Percentiles rank a stretch among this genome's conserved stretches.
These are phyloP conservation scores for Aspergillus alliaceus DNA, from an alignment of 2,329 filamentous ascomycete species.

Conservation along the genomic window DNA sequence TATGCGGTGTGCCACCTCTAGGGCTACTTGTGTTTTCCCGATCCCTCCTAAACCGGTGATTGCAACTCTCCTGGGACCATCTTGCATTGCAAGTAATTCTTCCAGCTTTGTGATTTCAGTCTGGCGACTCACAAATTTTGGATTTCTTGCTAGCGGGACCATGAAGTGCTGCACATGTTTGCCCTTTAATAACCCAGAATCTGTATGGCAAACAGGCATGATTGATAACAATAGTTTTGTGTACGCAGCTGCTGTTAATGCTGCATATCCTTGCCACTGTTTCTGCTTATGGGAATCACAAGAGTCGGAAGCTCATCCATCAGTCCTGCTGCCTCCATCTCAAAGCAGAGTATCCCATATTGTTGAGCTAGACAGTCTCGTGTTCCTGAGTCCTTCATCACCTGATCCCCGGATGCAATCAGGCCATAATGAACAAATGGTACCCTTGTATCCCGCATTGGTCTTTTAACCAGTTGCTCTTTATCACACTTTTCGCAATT, in stretches of 20 bases:
- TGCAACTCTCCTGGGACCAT: not conserved
- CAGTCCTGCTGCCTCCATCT: too few relatives aligned
- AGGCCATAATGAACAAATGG: too few relatives aligned
- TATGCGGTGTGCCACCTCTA: slow-evolving; percentile 24
- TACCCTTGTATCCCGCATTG: not conserved
- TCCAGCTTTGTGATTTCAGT: not conserved
- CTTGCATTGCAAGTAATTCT: not conserved
- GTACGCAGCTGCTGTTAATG: slow-evolving; percentile 14
- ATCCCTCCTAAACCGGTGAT: slow-evolving; percentile 12
- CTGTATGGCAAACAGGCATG: not conserved
- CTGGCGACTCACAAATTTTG: too few relatives aligned
- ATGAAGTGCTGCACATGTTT: slow-evolving; percentile 6
- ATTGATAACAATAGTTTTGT: slow-evolving; percentile 3
- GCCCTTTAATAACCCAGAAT: not conserved
- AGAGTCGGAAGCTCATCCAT: too few relatives aligned
- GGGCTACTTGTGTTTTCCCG: slow-evolving; percentile 13
- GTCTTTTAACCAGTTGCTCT: not conserved
- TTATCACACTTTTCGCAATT: slow-evolving; percentile 5
- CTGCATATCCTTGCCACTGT: too few relatives aligned
- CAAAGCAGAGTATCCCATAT: too few relatives aligned
- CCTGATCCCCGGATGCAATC: too few relatives aligned
- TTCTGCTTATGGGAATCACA: too few relatives aligned
- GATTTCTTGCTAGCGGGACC: slow-evolving; percentile 17
- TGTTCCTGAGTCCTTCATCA: not conserved
- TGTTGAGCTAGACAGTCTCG: not conserved